These are phyloP conservation scores for Xylogone sp. DNA, from an alignment of 2,329 filamentous ascomycete species.

Conservation along the genomic window DNA sequence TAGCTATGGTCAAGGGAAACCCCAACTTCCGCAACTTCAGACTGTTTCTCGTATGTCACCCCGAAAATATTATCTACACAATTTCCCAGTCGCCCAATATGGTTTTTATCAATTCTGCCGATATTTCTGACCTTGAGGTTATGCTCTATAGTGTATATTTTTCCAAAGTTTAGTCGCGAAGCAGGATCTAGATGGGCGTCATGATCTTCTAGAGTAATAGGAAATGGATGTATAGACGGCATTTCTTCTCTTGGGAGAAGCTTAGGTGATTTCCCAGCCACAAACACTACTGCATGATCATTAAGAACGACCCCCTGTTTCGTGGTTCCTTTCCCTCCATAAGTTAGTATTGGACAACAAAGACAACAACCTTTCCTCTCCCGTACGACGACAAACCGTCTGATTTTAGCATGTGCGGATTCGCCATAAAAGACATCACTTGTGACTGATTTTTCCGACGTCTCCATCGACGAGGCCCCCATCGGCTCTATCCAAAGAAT, in stretches of 20 bases:
- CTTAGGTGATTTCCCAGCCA: not conserved
- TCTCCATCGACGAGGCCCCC: not conserved
- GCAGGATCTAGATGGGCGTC: constrained; percentile 6
- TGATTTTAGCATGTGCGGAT: constrained; percentile 17
- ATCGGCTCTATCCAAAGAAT: constrained; percentile 23
- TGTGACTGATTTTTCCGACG: constrained; percentile 12
- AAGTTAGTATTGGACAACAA: constrained; percentile 23
- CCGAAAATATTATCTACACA: no score
- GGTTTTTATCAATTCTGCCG: constrained; percentile 5
- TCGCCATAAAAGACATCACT: constrained; percentile 9
- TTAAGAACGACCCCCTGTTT: constrained; percentile 4
- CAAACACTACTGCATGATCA: constrained; percentile 12
- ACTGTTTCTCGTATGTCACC: no score
- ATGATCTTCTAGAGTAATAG: constrained; percentile 8
- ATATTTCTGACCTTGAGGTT: constrained; percentile 12
- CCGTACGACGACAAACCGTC: constrained; percentile 18
- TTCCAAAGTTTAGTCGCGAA: constrained; percentile 9
- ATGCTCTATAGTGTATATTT: constrained; percentile 13
- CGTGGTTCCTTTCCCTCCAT: constrained; percentile 15
- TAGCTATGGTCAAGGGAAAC: no score
- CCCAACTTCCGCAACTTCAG: no score
- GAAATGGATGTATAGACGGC: constrained; percentile 4
- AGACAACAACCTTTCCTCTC: constrained; percentile 16
- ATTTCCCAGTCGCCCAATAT: not conserved
- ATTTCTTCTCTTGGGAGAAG: not conserved